Evolutionary conservation across 768 basidiomycete species (phyloP).

Genomic region (Podaxis sp.): DNA sequence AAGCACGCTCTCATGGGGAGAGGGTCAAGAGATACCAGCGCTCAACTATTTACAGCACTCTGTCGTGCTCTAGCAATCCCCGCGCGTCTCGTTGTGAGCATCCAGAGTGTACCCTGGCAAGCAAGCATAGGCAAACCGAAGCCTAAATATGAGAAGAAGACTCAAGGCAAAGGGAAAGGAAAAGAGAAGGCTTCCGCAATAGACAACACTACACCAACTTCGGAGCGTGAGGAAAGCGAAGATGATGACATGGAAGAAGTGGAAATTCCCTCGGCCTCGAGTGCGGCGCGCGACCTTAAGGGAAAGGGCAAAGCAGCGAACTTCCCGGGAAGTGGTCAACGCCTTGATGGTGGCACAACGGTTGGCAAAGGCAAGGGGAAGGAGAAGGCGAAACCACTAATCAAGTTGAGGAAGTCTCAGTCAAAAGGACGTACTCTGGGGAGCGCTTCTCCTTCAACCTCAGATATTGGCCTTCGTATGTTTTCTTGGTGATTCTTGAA

Average conservation of each 20-base stretch:
- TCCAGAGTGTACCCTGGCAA: slow-evolving; percentile 94
- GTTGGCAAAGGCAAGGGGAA: slow-evolving; percentile 57
- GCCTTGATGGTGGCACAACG: slow-evolving; percentile 38
- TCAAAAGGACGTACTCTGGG: slow-evolving; percentile 46
- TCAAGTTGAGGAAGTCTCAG: slow-evolving; percentile 58
- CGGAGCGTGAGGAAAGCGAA: slow-evolving; percentile 25
- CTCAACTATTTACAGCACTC: slow-evolving; percentile 88
- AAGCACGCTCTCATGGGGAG: slow-evolving; percentile 81
- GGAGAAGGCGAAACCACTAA: slow-evolving; percentile 50
- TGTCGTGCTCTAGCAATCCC: slow-evolving; percentile 87
- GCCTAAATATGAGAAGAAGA: slow-evolving; percentile 36
- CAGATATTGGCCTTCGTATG: slow-evolving; percentile 23
- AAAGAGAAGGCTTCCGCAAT: slow-evolving; percentile 28
- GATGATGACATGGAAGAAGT: slow-evolving; percentile 28
- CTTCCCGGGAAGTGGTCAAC: slow-evolving; percentile 39
- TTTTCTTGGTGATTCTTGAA: slow-evolving; percentile 3
- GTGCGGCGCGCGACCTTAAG: slow-evolving; percentile 29
- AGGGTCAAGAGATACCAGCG: slow-evolving; percentile 83
- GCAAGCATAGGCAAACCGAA: slow-evolving; percentile 59
- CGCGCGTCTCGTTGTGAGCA: slow-evolving; percentile 80
- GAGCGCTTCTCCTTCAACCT: slow-evolving; percentile 21
- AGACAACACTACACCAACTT: background rate
- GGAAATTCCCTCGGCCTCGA: slow-evolving; percentile 23
- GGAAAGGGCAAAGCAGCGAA: slow-evolving; percentile 26
- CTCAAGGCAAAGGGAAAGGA: slow-evolving; percentile 29